Conservation (phyloP, 2,329 filamentous ascomycete species). For the Alternaria incomplexa region DNA sequence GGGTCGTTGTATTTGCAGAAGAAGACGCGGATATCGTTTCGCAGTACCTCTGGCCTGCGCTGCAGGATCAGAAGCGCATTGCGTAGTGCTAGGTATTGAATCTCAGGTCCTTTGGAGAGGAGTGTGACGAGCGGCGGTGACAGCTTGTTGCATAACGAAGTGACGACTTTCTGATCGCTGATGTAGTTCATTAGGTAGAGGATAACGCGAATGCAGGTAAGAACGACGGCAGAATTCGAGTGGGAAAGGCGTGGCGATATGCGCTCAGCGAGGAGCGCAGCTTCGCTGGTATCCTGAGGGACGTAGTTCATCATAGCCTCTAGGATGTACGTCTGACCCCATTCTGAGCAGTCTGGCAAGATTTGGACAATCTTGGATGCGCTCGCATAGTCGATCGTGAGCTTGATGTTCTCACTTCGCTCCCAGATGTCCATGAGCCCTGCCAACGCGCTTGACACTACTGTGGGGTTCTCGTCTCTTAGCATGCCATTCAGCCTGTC, state of each 20-base stretch:
- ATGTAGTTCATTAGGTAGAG: slow-evolving; percentile 99
- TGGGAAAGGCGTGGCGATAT: slow-evolving; percentile 96
- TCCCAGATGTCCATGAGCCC: slow-evolving; percentile 98
- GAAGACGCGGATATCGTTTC: slow-evolving; percentile 97
- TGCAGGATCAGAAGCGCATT: slow-evolving; percentile 95
- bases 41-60: slow-evolving; percentile 86
- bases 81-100: slow-evolving; percentile 94
- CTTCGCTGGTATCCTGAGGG: slow-evolving; percentile 87
- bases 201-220: slow-evolving; percentile 95
- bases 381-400: slow-evolving; percentile 97
- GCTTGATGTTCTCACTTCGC: slow-evolving; percentile 92
- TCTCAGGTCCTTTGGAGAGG: slow-evolving; percentile 93
- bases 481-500: slow-evolving; percentile 88
- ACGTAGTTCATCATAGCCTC: slow-evolving; percentile 98
- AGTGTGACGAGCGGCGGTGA: slow-evolving; percentile 94
- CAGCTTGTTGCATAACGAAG: slow-evolving; percentile 85
- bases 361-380: slow-evolving; percentile 99
- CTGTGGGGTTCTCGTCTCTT: slow-evolving; percentile 94
- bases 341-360: slow-evolving; percentile 95
- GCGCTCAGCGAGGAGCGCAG: slow-evolving; percentile 86
- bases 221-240: slow-evolving; percentile 93
- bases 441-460: slow-evolving; percentile 92
- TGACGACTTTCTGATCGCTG: slow-evolving; percentile 85
- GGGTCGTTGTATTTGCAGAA: slow-evolving; percentile 99
- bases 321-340: slow-evolving; percentile 98